phyloP scores from a whole-genome alignment of 1,139 yeast genomes.

The Saccharomyces pastorianus region DNA sequence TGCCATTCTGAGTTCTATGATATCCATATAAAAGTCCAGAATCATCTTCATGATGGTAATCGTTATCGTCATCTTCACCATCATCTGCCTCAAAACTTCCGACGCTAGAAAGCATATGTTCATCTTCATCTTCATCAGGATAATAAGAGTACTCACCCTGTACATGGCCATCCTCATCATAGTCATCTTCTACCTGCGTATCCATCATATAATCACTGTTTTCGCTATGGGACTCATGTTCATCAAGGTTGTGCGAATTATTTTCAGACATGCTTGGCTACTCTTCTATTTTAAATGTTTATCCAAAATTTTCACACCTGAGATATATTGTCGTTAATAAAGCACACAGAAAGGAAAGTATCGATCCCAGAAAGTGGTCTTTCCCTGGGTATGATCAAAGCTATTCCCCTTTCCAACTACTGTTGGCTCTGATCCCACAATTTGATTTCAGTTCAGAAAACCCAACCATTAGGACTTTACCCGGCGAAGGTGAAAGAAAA shows the following conservation, averaged over 20 bases:
- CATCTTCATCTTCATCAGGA: slow-evolving; percentile 21
- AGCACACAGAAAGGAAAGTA: not conserved
- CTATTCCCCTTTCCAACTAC: not conserved
- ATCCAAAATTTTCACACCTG: not conserved
- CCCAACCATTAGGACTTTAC: not conserved
- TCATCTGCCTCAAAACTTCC: slow-evolving; percentile 15
- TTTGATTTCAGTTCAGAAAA: not conserved
- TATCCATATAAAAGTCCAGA: slow-evolving; percentile 11
- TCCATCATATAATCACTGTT: slow-evolving; percentile 7
- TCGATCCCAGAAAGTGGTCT: not conserved
- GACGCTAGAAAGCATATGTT: slow-evolving; percentile 23
- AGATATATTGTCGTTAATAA: not conserved
- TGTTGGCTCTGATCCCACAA: not conserved
- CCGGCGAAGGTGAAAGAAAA: not conserved
- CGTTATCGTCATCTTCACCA: slow-evolving; percentile 14
- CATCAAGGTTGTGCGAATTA: slow-evolving; percentile 8
- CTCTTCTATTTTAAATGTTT: not conserved
- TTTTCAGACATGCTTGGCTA: not conserved
- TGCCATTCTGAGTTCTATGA: slow-evolving; percentile 19
- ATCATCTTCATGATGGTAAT: slow-evolving; percentile 14
- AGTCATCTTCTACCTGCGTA: slow-evolving; percentile 17
- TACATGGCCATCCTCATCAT: slow-evolving; percentile 12
- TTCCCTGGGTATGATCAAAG: not conserved
- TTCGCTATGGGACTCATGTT: slow-evolving; percentile 12
- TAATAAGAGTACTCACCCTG: slow-evolving; percentile 7